These are phyloP conservation scores for Aspergillus brunneoviolaceus DNA, from an alignment of 2,329 filamentous ascomycete species.

Conservation along the genomic window DNA sequence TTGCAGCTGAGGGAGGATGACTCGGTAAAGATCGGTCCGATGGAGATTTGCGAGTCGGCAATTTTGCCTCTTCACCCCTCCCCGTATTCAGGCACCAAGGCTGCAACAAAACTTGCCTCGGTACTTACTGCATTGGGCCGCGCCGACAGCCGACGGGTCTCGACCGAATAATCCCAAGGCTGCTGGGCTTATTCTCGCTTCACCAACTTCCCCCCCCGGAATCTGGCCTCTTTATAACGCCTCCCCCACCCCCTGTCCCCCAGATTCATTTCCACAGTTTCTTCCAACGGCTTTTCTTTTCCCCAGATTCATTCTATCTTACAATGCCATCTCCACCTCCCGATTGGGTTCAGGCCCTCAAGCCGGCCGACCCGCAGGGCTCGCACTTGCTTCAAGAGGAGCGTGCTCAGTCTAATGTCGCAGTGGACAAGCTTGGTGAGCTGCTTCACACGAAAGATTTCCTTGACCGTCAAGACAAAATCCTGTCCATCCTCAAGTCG, in stretches of 20 bases:
- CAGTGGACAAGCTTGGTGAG: constrained; percentile 65
- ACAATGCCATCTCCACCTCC: constrained; percentile 48
- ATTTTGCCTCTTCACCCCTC: background rate
- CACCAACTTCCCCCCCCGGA: constrained; percentile 3
- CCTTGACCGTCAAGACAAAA: constrained; percentile 59
- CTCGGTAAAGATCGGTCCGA: background rate
- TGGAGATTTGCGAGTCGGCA: background rate
- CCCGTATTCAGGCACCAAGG: constrained; percentile 9
- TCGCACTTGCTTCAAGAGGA: constrained; percentile 68
- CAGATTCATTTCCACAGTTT: constrained; percentile 5
- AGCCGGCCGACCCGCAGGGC: constrained; percentile 66
- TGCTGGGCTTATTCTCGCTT: background rate
- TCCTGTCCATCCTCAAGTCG: constrained; percentile 63
- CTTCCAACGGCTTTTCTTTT: background rate
- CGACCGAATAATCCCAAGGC: constrained; percentile 1
- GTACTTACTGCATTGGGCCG: constrained; percentile 24
- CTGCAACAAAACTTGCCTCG: constrained; percentile 15
- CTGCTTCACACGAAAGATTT: constrained; percentile 68
- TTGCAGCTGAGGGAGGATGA: background rate
- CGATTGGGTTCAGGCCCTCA: constrained; percentile 66
- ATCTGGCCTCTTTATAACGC: background rate
- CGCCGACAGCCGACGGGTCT: background rate
- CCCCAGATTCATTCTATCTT: constrained; percentile 2
- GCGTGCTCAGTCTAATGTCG: constrained; percentile 65
- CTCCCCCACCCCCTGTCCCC: background rate